phyloP scores from a whole-genome alignment of 2,329 filamentous ascomycete genomes.

The Lachnellula suecica region DNA sequence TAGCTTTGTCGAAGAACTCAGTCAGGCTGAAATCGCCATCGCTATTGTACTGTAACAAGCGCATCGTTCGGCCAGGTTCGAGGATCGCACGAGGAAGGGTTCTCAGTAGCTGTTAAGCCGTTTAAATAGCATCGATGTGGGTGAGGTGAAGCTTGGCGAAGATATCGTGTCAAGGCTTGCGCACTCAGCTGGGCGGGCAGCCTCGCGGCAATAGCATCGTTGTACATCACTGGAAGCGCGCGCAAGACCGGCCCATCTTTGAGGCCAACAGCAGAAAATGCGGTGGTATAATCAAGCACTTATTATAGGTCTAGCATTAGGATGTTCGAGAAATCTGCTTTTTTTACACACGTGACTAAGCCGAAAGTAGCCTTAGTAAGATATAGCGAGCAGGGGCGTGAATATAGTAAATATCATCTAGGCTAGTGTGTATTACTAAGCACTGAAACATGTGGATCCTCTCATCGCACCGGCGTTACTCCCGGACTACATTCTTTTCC shows the following conservation, averaged over 20 bases:
- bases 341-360: too few species aligned
- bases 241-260: constrained; percentile 14
- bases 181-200: constrained; percentile 21
- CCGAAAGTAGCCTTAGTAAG: not conserved
- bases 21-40: constrained; percentile 13
- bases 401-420: not conserved
- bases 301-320: too few species aligned
- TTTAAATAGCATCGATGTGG: constrained; percentile 4
- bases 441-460: constrained; percentile 1
- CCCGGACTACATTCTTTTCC: not conserved
- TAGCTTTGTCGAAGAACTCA: constrained; percentile 9
- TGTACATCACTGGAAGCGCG: constrained; percentile 18
- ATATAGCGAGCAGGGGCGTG: not conserved
- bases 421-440: not conserved
- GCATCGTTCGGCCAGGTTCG: constrained; percentile 11
- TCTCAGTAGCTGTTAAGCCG: not conserved
- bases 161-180: constrained; percentile 19
- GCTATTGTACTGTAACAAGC: constrained; percentile 12
- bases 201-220: constrained; percentile 15
- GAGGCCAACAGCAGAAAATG: too few species aligned
- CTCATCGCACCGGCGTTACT: not conserved
- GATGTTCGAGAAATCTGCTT: not conserved
- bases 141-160: constrained; percentile 6
- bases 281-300: too few species aligned
- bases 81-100: not conserved